Base-by-base conservation (phyloP, 164 flowering plant genomes). In the Annona cherimola region DNA sequence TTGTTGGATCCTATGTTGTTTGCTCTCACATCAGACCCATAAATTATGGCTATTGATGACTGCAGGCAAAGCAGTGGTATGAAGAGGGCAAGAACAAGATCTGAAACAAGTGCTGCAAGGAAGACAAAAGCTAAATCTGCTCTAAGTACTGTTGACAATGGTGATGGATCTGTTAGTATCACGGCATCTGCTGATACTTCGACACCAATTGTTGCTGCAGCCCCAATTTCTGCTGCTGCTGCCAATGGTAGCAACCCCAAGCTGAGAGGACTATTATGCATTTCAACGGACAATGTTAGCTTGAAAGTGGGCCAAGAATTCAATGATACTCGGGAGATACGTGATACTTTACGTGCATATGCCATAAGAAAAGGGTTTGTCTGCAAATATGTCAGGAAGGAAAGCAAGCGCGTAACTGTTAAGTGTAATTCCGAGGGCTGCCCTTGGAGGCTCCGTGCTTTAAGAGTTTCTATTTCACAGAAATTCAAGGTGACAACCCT, bases 381-480 rank as follows among this genome's bases (percentile, higher is more conserved):
- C 6, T 91, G 85, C 73, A 78, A 76, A 57, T 79, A 86, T 55
- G 85, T 82, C 65, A 91, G 88, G 81, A 93, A 91, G 73, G 94
- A 89, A 61, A 71, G 83, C 6, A 78, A 73, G 45, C 93, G 98
- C 64, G 92, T 82, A 6, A 86, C 87, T 81, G 96, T 85, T 39
- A 82, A 43, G 68, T 93, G 98, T 77, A 78, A 77, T 57, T 74
- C 71, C 42, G 90, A 86, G 35, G 87, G 86, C 62, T 91, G 98
- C 79, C 79, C 92, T 19, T 93, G 98, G 98, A 79, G 80, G 75
- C 82, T 93, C 66, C 84, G 85, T 78, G 98, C 96, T 57, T 87
- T 92, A 16, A 83, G 89, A 90, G 86, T 87, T 45, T 80, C 90
- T 41, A 78, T 85, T 35, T 78, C 76, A 4, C 78, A 84, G 43